Percentiles rank a stretch among this genome's conserved stretches.
phyloP scores from a whole-genome alignment of 768 basidiomycete genomes.

The Tricholoma terreum region DNA sequence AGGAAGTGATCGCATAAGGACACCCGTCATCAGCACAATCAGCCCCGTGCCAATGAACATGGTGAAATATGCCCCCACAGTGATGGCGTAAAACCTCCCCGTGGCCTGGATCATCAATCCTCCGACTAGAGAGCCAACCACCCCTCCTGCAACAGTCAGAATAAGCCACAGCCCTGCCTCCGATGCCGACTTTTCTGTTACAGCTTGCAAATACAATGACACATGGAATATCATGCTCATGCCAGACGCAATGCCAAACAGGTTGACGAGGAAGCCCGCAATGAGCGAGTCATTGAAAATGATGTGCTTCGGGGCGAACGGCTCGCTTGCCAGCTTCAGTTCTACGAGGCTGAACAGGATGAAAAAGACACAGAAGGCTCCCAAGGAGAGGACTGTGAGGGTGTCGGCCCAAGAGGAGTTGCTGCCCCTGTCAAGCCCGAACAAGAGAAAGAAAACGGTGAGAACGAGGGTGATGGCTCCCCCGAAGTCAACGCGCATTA shows the following conservation, averaged over 20 bases:
- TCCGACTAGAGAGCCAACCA: conserved; percentile 47
- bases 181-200: conserved; percentile 43
- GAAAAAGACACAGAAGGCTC: conserved; percentile 30
- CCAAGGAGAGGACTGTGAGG: conserved; percentile 35
- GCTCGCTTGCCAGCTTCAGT: conserved; percentile 49
- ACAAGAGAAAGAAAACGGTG: conserved; percentile 54
- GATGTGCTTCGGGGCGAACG: conserved; percentile 56
- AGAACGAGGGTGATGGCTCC: conserved; percentile 55
- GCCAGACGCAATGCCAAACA: conserved; percentile 47
- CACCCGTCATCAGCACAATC: conserved; percentile 39
- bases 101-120: conserved; percentile 58
- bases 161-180: conserved; percentile 53
- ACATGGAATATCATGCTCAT: conserved; percentile 50
- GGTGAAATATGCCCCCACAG: conserved; percentile 38
- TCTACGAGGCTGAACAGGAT: conserved; percentile 46
- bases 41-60: conserved; percentile 37
- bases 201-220: conserved; percentile 59
- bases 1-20: conserved; percentile 31
- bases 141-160: conserved; percentile 42
- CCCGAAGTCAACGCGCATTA: conserved; percentile 60
- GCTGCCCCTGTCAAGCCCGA: conserved; percentile 54
- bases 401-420: conserved; percentile 45
- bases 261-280: conserved; percentile 56
- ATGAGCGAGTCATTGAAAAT: conserved; percentile 47
- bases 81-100: conserved; percentile 54